Percentiles rank a stretch among this genome's conserved stretches.
Evolutionary conservation across 331 rosid species (phyloP).

Genomic region (Saraca asoca): DNA sequence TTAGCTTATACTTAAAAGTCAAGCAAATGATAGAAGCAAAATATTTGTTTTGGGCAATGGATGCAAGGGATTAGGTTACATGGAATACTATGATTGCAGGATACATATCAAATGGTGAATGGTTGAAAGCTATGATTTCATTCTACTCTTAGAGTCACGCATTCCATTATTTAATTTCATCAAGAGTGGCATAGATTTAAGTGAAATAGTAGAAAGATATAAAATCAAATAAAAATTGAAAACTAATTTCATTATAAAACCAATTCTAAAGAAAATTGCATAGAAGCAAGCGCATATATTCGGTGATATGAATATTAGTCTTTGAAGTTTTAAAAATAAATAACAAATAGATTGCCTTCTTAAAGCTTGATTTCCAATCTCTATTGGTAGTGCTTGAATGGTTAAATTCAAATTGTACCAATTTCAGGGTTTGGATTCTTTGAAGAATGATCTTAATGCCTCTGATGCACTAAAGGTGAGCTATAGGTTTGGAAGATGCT

Average conservation of each 20-base stretch:
- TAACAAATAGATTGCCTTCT: slow-evolving; percentile 47
- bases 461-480: slow-evolving; percentile 88
- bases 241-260: too few relatives aligned
- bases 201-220: too few relatives aligned
- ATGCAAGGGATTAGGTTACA: slow-evolving; percentile 77
- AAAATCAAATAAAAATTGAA: too few relatives aligned
- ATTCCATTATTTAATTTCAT: too few relatives aligned
- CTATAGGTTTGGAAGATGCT: too few relatives aligned
- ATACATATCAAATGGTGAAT: slow-evolving; percentile 59
- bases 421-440: slow-evolving; percentile 58
- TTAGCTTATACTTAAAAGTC: slow-evolving; percentile 71
- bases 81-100: slow-evolving; percentile 90
- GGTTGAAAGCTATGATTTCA: slow-evolving; percentile 89
- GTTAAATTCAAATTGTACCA: slow-evolving; percentile 49
- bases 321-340: neutral
- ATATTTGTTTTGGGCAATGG: slow-evolving; percentile 59
- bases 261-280: too few relatives aligned
- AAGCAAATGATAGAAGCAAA: slow-evolving; percentile 61
- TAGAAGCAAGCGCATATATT: neutral
- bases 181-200: too few relatives aligned
- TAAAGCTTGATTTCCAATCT: slow-evolving; percentile 46
- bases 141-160: too few relatives aligned
- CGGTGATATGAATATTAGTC: neutral
- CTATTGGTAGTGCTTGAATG: slow-evolving; percentile 40
- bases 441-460: slow-evolving; percentile 61